Evolutionary conservation across 345 rosid genomes (phyloP).

Genomic region (Pseudoturritis turrita): DNA sequence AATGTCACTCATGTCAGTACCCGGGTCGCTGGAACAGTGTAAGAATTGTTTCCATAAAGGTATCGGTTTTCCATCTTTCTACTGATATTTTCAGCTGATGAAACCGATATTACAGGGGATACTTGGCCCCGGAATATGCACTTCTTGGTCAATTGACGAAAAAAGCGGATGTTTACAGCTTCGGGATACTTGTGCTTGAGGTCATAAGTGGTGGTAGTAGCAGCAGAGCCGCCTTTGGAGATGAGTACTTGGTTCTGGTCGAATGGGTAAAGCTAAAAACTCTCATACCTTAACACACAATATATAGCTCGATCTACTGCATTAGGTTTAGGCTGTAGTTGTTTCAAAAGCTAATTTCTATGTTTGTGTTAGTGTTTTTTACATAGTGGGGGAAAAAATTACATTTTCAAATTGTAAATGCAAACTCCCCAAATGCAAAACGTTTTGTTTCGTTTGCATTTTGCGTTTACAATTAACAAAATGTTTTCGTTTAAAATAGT

Average conservation of each 20-base stretch:
- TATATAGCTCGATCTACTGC: background rate
- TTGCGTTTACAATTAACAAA: background rate
- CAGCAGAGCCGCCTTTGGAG: slow-evolving; percentile 77
- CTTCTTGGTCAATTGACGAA: slow-evolving; percentile 76
- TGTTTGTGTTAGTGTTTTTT: background rate
- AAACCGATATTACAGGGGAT: slow-evolving; percentile 56
- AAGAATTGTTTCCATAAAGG: slow-evolving; percentile 24
- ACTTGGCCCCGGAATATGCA: slow-evolving; percentile 95
- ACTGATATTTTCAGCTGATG: background rate
- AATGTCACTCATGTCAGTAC: slow-evolving; percentile 93
- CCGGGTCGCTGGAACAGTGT: slow-evolving; percentile 95
- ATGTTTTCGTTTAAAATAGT: background rate
- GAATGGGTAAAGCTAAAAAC: slow-evolving; percentile 72
- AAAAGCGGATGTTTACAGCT: slow-evolving; percentile 95
- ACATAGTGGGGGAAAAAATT: background rate
- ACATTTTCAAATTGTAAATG: background rate
- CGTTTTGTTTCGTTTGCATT: background rate
- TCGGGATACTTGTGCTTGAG: slow-evolving; percentile 82
- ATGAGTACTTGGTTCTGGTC: slow-evolving; percentile 54
- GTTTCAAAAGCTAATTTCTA: background rate
- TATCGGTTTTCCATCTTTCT: background rate
- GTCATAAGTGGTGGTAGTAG: slow-evolving; percentile 80
- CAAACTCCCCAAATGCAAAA: background rate
- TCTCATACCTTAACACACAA: background rate
- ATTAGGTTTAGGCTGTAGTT: no score